Conservation (phyloP, 495 filamentous ascomycete species). For the Penicillium angulare region DNA sequence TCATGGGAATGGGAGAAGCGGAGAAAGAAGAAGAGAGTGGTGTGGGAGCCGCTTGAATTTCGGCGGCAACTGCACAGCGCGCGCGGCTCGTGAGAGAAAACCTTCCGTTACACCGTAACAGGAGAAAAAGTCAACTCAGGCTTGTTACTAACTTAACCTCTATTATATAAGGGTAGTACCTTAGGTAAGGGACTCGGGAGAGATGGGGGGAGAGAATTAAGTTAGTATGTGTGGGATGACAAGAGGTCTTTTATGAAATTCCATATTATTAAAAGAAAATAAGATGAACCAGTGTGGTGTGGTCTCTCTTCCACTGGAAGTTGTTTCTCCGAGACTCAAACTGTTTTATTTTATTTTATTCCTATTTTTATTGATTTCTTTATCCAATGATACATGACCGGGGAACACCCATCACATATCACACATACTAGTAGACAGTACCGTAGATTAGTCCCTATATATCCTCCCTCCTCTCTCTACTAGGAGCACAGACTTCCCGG, state of each 20-base stretch:
- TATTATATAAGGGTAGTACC: no score
- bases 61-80: constrained; percentile 17
- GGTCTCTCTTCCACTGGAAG: no score
- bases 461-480: not conserved
- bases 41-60: constrained; percentile 16
- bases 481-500: constrained; percentile 13
- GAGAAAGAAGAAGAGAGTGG: constrained; percentile 10
- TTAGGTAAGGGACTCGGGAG: no score
- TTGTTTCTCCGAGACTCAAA: not conserved
- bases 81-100: constrained; percentile 23
- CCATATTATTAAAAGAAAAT: no score
- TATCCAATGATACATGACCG: no score
- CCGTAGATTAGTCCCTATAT: not conserved
- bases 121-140: no score
- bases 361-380: no score
- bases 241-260: constrained; percentile 14
- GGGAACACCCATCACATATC: no score
- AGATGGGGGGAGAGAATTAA: no score
- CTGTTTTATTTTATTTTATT: no score
- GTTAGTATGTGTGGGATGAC: constrained; percentile 3
- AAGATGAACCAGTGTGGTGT: no score
- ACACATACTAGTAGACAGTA: no score
- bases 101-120: constrained; percentile 19
- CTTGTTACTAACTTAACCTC: not conserved
- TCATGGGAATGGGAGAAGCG: constrained; percentile 7